These are phyloP conservation scores for Trichosanthes cucumerina DNA, from an alignment of 306 rosid genomes.

Conservation along the genomic window DNA sequence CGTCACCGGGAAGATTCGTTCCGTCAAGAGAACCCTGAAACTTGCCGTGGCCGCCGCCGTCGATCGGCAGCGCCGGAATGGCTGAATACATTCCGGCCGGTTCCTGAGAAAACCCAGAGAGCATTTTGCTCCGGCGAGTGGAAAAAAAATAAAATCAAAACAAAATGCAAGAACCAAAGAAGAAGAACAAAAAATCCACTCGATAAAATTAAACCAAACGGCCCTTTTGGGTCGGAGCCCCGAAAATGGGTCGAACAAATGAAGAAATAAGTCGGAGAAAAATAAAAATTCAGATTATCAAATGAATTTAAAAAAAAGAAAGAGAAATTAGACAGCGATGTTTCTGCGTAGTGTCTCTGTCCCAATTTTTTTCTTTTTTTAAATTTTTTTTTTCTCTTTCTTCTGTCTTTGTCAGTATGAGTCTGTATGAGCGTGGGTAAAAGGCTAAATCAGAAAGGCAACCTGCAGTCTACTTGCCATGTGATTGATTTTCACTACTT, in stretches of 20 bases:
- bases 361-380: neutral
- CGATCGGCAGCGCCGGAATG: conserved; percentile 41
- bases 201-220: neutral
- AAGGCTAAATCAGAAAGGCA: conserved; percentile 19
- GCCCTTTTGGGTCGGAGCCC: conserved; percentile 24
- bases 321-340: conserved; percentile 38
- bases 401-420: conserved; percentile 1
- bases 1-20: conserved; percentile 43
- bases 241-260: conserved; percentile 12
- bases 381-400: neutral
- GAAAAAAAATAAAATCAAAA: neutral
- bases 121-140: neutral
- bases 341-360: conserved; percentile 28
- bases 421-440: conserved; percentile 10
- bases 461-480: conserved; percentile 23
- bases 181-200: neutral
- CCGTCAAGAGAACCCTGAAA: conserved; percentile 45
- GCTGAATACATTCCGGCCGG: conserved; percentile 33
- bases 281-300: neutral
- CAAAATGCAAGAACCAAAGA: neutral
- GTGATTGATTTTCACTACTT: neutral
- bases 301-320: neutral
- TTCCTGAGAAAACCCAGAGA: conserved; percentile 20
- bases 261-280: neutral
- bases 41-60: conserved; percentile 32